Base-by-base conservation (phyloP, 768 basidiomycete species). In the Pulveroboletus sp. region DNA sequence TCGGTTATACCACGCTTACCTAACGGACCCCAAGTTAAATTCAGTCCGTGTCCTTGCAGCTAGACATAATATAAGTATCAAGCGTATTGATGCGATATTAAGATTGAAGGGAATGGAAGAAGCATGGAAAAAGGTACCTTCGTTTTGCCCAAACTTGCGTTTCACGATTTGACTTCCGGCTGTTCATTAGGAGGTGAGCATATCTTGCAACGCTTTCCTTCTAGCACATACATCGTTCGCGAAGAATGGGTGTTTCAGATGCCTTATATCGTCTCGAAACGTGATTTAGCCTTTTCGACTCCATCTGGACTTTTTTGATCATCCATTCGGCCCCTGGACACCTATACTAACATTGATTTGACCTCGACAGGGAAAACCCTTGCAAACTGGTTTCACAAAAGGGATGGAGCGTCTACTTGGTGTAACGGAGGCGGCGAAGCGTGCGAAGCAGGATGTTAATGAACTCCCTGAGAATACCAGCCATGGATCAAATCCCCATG, bases 371-470 rank as follows among this genome's bases (percentile, higher is more conserved):
- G 74, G 72, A 32, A 81, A 81, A 61, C 65, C 71, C 4, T 60
- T 93, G 5, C 93, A 96, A 72, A 86, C 81, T 0, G 89, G 89
- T 9, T 92, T 94, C 68, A 77, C 74, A 7, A 62, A 66, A 37
- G 89, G 86, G 16, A 96, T 96, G 93, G 92, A 96, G 59, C 69
- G 69, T 34, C 65, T 89, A 5, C 73, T 96, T 24, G 85, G 81
- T 32, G 81, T 87, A n/a, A 68, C 51, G 14, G 51, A 65, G 32
- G 30, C 35, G 65, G 19, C 54, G 55, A 29, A 63, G 59, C 45
- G 50, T 41, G 43, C 23, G 19, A 38, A 43, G 22, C 37, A 43
- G 39, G 50, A 52, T 14, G 24, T 14, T 11, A 5, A 50, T 14
- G 49, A 50, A 37, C 49, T 35, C 34, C 32, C 47, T 14, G 57